Base-by-base conservation (phyloP, 2,329 filamentous ascomycete genomes). In the Emydomyces testavorans region DNA sequence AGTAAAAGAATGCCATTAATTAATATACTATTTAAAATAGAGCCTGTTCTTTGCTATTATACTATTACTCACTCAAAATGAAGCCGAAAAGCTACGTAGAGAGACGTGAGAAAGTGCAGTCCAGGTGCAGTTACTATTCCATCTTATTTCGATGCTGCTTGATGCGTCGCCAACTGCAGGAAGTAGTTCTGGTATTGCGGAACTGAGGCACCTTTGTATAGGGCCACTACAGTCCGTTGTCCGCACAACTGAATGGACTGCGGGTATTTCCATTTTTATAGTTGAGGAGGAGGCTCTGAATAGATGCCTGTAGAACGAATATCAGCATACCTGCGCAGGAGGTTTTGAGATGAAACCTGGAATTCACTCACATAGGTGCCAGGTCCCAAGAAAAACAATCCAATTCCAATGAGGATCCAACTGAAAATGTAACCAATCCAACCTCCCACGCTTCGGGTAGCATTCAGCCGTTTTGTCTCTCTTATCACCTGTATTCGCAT, bases 321-420 rank as follows among this genome's bases (percentile, higher is more conserved):
- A 34, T 47, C 15, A 38, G 35, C 16, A 13, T 34, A 6, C 18
- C 6, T 32, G 31, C 11, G 34, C 18, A 4, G 11, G 40, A 49
- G 20, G 41, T 8, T 6, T 20, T 7, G 26, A 10, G 11, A 29
- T 18, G 6, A 10, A 6, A 10, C 8, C 15, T 26, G 7, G 23
- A 16, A 32, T 2, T 15, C 16, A 63, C 69, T 67, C 55, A 71
- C 69, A 57, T 94, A 94, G 2, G 88, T 95, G 31, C 89, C 89
- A 0, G 75, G 84, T 0, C 75, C 80, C 40, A 95, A 66, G 70
- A 94, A 93, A 56, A 89, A 78, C n/a, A 93, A 45, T 0, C 89
- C 89, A 15, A 83, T 78, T 1, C 74, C 23, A 50, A 92, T 88
- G 50, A 94, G 77, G 53, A 79, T 56, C 13, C 86, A 60, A 59